Conservation (phyloP, 2,329 filamentous ascomycete genomes). For the Ascochyta rabiei region DNA sequence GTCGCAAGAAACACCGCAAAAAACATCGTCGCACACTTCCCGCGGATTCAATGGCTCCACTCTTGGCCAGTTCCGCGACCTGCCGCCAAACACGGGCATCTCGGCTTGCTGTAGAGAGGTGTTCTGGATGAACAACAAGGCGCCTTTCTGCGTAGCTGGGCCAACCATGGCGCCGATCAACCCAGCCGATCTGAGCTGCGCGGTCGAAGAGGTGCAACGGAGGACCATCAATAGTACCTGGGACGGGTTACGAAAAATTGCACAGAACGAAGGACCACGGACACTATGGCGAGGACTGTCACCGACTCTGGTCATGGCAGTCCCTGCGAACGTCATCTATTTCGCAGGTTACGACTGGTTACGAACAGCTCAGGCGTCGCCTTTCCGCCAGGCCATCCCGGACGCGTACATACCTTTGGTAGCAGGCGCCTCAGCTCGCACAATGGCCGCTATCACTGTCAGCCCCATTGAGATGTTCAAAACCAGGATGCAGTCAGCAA, state of each 20-base stretch:
- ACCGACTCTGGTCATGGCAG: constrained; percentile 91
- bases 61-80: constrained; percentile 63
- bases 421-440: constrained; percentile 77
- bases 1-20: constrained; percentile 70
- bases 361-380: constrained; percentile 74
- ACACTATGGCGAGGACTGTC: constrained; percentile 93
- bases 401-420: constrained; percentile 80
- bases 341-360: constrained; percentile 98
- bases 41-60: constrained; percentile 36
- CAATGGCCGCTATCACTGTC: constrained; percentile 81
- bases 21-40: constrained; percentile 59
- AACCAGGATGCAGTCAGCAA: constrained; percentile 86
- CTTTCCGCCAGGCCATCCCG: constrained; percentile 61
- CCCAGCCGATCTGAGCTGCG: constrained; percentile 67
- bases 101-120: constrained; percentile 96
- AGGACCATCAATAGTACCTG: constrained; percentile 88
- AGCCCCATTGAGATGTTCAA: constrained; percentile 93
- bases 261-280: constrained; percentile 83
- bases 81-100: constrained; percentile 85
- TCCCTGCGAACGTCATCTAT: constrained; percentile 97
- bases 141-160: constrained; percentile 78
- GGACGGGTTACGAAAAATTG: constrained; percentile 92
- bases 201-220: constrained; percentile 83
- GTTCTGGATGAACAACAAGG: constrained; percentile 90
- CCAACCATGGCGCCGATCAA: constrained; percentile 54